Evolutionary conservation across 345 rosid species (phyloP).

Genomic region (Brassica napus): DNA sequence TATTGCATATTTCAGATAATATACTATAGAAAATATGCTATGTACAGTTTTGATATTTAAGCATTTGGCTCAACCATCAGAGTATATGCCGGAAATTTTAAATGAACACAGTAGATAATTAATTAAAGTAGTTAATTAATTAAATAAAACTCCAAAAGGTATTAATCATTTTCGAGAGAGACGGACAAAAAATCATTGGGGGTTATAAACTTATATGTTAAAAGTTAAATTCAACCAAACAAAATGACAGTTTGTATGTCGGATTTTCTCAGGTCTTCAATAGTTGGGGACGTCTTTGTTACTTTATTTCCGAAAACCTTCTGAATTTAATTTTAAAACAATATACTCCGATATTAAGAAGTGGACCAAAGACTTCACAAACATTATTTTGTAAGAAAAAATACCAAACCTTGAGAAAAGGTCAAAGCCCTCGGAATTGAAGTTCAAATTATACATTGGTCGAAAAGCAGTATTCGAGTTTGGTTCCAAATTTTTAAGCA

Average conservation of each 20-base stretch:
- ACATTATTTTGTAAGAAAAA: not conserved
- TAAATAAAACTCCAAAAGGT: not conserved
- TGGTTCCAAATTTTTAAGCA: not conserved
- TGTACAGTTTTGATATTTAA: not conserved
- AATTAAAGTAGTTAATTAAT: not conserved
- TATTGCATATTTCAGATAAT: not conserved
- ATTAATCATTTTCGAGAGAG: not conserved
- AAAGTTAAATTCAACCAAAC: constrained; percentile 46
- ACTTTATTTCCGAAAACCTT: constrained; percentile 12
- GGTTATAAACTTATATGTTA: constrained; percentile 31
- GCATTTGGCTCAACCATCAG: constrained; percentile 13
- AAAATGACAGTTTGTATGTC: constrained; percentile 27
- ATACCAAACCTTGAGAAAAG: not conserved
- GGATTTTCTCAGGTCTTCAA: constrained; percentile 36
- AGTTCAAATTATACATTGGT: not conserved
- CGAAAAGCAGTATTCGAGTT: not conserved
- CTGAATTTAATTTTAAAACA: not conserved
- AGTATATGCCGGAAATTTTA: not conserved
- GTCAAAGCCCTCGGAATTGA: not conserved
- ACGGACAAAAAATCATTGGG: constrained; percentile 23
- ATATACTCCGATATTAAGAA: not conserved
- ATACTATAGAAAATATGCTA: not conserved
- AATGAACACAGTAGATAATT: not conserved
- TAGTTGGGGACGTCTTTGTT: constrained; percentile 14
- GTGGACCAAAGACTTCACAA: constrained; percentile 17